Base-by-base conservation (phyloP, 176 grass and related monocot genomes). In the Eleusine coracana region DNA sequence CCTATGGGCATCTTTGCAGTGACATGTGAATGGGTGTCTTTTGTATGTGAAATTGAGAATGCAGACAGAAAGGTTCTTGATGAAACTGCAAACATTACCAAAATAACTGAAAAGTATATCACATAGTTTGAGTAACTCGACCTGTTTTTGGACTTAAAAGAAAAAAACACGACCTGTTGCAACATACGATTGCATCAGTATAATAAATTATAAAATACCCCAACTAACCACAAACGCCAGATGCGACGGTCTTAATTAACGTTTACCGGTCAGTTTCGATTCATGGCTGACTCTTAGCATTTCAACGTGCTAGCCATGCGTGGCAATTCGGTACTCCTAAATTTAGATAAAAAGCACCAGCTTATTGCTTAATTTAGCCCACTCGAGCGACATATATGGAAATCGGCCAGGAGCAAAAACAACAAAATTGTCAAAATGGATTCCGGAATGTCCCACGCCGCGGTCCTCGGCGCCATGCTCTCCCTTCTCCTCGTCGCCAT, bases 401-500 rank as follows among this genome's bases (percentile, higher is more conserved):
- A 80, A 73, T 55, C 38, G 7, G 59, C 31, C 3, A 23, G 11
- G 18, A 4, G 5, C 60, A 17, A 3, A 16, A 78, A 14, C 37
- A 17, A 36, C 20, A 28, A 55, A 39, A 27, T 13, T 6, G 56
- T 41, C 7, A 14, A 18, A 28, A 78, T 12, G 63, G 64, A 62
- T 36, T 21, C 20, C 61, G 83, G 80, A 77, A 73, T 77, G 50
- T 83, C 75, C 27, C 39, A 68, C 72, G 17, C 23, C 42, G 39
- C 68, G 50, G 16, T 44, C 78, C 34, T 84, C 71, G 75, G 66
- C 55, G 39, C 73, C 79, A 36, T 86, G 72, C 13, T 97, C 76
- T 79, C 85, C 81, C 29, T 91, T 66, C 2, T 83, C 81, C 69
- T 97, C 36, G 50, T 50, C 13, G 5, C 40, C 61, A 69, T 67